A percentile compares a stretch with the other conserved stretches of the same genome.
Conservation (phyloP, 2,329 filamentous ascomycete species). For the Colletotrichum cordylinicola region DNA sequence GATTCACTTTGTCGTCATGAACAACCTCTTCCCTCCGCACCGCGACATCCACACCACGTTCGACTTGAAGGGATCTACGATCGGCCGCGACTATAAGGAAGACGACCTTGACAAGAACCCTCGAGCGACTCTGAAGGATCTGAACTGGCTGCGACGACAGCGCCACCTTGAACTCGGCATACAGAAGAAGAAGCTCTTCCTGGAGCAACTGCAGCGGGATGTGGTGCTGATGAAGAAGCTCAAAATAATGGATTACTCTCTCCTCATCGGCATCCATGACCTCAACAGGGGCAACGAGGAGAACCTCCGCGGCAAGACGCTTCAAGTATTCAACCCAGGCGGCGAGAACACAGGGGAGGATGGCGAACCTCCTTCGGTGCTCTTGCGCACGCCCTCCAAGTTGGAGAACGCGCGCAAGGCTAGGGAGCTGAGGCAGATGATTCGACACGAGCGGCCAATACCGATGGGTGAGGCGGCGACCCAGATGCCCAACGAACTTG, state of each 20-base stretch:
- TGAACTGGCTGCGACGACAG: slow-evolving; percentile 92
- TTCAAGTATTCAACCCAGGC: slow-evolving; percentile 93
- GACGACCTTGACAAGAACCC: slow-evolving; percentile 89
- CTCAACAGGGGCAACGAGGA: slow-evolving; percentile 91
- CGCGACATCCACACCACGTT: slow-evolving; percentile 97
- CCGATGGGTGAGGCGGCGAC: slow-evolving; percentile 84
- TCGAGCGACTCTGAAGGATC: slow-evolving; percentile 90
- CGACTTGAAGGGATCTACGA: slow-evolving; percentile 94
- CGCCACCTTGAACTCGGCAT: slow-evolving; percentile 88
- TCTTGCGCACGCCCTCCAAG: slow-evolving; percentile 91
- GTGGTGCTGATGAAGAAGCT: slow-evolving; percentile 85
- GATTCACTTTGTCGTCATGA: slow-evolving; percentile 99
- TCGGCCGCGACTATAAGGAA: slow-evolving; percentile 90
- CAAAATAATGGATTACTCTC: slow-evolving; percentile 98
- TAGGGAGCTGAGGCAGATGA: slow-evolving; percentile 87
- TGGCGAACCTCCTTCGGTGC: slow-evolving; percentile 62
- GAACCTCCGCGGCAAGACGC: slow-evolving; percentile 85
- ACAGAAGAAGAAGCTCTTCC: slow-evolving; percentile 84
- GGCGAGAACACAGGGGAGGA: slow-evolving; percentile 69
- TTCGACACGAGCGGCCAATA: slow-evolving; percentile 92
- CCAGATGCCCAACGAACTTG: slow-evolving; percentile 89
- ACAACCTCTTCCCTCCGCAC: slow-evolving; percentile 97
- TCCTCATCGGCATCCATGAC: slow-evolving; percentile 94
- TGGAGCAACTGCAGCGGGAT: slow-evolving; percentile 87
- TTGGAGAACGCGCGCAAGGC: slow-evolving; percentile 91